These are phyloP conservation scores for Paradendryphiella salina DNA, from an alignment of 2,329 filamentous ascomycete species.

Conservation along the genomic window DNA sequence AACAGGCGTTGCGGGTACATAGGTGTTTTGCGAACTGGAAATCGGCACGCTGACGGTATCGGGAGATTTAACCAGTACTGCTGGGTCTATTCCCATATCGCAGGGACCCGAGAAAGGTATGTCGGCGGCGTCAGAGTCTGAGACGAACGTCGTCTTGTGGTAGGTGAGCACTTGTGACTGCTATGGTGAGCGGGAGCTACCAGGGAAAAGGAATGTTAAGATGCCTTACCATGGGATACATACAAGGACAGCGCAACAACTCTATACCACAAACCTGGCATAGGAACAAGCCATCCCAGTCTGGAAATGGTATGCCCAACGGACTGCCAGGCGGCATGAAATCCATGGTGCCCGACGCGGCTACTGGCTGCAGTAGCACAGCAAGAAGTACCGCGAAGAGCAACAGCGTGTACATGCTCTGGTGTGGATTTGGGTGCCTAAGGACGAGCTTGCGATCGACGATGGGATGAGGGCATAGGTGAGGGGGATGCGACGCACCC, in stretches of 20 bases:
- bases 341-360: constrained; percentile 35
- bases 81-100: too few relatives aligned
- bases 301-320: constrained; percentile 30
- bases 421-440: constrained; percentile 28
- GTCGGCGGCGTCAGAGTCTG: neutral
- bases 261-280: constrained; percentile 33
- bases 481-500: neutral
- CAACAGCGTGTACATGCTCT: constrained; percentile 39
- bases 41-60: too few relatives aligned
- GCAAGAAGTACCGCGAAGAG: constrained; percentile 32
- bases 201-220: neutral
- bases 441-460: constrained; percentile 16
- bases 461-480: constrained; percentile 11
- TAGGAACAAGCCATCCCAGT: constrained; percentile 33
- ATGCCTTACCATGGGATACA: constrained; percentile 24
- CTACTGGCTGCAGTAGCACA: constrained; percentile 33
- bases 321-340: constrained; percentile 21
- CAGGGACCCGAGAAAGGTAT: too few relatives aligned
- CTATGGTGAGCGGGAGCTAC: constrained; percentile 8
- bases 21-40: too few relatives aligned
- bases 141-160: constrained; percentile 1
- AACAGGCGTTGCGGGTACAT: too few relatives aligned
- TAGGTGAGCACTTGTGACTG: constrained; percentile 20
- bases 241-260: constrained; percentile 24
- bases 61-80: too few relatives aligned